Evolutionary conservation across 2,329 filamentous ascomycete genomes (phyloP).

Genomic region (Aspergillus brasiliensis): DNA sequence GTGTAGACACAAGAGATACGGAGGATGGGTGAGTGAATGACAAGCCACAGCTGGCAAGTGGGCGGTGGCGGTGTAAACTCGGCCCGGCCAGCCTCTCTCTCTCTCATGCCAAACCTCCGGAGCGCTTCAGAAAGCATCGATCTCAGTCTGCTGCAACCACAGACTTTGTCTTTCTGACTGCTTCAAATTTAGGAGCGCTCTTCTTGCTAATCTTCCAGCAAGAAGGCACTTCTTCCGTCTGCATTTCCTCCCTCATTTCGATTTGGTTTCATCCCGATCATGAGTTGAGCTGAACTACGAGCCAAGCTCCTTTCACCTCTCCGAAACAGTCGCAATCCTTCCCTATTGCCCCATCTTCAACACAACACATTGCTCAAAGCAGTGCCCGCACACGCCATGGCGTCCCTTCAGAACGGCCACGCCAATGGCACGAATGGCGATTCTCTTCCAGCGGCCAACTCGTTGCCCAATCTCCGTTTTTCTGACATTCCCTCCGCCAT

Average conservation of each 20-base stretch:
- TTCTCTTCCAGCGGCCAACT: conserved; percentile 30
- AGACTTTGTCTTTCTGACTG: conserved; percentile 7
- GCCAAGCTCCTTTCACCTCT: conserved; percentile 13
- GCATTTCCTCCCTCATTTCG: background rate
- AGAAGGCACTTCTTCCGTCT: conserved; percentile 6
- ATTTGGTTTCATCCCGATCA: conserved; percentile 22
- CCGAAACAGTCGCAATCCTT: conserved; percentile 21
- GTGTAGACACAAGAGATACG: no score
- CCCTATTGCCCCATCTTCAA: conserved; percentile 2
- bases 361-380: conserved; percentile 4
- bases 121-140: background rate
- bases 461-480: conserved; percentile 53
- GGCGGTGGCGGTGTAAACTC: conserved; percentile 1
- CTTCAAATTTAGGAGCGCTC: conserved; percentile 13
- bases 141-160: background rate
- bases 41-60: background rate
- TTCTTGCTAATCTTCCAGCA: conserved; percentile 9
- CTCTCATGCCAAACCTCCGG: background rate
- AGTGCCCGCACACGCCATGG: conserved; percentile 45
- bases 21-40: background rate
- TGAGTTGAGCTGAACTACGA: conserved; percentile 30
- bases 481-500: conserved; percentile 64
- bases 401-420: conserved; percentile 53
- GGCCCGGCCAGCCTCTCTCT: background rate
- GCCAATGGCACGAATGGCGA: conserved; percentile 56